A percentile compares a stretch with the other conserved stretches of the same genome.
phyloP scores from a whole-genome alignment of 2,329 filamentous ascomycete species.

The Calonectria pteridis region DNA sequence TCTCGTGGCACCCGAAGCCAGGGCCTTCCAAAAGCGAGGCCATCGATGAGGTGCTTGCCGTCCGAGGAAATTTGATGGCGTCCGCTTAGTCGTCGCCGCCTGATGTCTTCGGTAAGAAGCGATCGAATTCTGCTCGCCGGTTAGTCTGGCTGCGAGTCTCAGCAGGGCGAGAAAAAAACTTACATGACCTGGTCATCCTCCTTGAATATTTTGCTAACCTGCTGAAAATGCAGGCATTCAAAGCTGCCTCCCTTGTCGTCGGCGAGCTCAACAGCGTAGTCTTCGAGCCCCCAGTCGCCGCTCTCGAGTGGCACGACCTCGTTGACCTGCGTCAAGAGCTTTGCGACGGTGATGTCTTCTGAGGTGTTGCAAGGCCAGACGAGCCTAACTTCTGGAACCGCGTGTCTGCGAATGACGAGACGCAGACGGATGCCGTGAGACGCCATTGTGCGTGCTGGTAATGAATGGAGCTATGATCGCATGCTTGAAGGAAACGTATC shows the following conservation, averaged over 20 bases:
- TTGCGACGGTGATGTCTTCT: slow-evolving; percentile 76
- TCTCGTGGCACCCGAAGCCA: slow-evolving; percentile 70
- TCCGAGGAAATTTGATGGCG: slow-evolving; percentile 84
- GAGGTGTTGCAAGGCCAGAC: slow-evolving; percentile 75
- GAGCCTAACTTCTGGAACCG: slow-evolving; percentile 77
- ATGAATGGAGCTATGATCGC: slow-evolving; percentile 27
- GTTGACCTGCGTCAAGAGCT: slow-evolving; percentile 83
- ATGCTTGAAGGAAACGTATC: slow-evolving; percentile 29
- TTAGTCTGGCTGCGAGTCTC: slow-evolving; percentile 20
- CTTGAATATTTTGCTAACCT: slow-evolving; percentile 76
- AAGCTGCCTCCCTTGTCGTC: slow-evolving; percentile 71
- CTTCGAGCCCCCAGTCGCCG: slow-evolving; percentile 86
- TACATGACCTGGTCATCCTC: slow-evolving; percentile 88
- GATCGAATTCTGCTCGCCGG: slow-evolving; percentile 75
- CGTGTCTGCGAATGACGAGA: slow-evolving; percentile 78
- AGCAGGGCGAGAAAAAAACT: slow-evolving; percentile 47
- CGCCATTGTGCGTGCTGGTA: slow-evolving; percentile 41
- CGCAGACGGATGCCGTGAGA: slow-evolving; percentile 73
- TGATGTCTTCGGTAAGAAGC: slow-evolving; percentile 80
- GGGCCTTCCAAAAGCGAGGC: slow-evolving; percentile 84
- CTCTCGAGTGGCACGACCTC: slow-evolving; percentile 85
- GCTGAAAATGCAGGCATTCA: slow-evolving; percentile 89
- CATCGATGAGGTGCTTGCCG: slow-evolving; percentile 87
- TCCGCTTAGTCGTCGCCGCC: slow-evolving; percentile 78
- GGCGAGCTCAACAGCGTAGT: slow-evolving; percentile 85